phyloP scores from a whole-genome alignment of 225 moss, liverwort and hornwort genomes.

The Physcomitrellopsis africana region DNA sequence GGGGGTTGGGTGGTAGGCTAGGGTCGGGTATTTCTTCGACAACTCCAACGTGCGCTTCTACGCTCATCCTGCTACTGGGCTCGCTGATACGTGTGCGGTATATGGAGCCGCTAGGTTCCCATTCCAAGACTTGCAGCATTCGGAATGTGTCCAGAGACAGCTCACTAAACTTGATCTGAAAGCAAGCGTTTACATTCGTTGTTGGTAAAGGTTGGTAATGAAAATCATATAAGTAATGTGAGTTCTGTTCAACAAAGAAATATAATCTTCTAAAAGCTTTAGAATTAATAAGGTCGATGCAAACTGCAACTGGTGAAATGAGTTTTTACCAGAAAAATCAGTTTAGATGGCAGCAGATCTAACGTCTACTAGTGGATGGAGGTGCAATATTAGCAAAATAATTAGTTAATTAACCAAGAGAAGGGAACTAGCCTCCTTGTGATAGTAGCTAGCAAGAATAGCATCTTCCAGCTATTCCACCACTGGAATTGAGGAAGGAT shows the following conservation, averaged over 20 bases:
- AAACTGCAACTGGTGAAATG: too few relatives aligned
- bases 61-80: constrained; percentile 48
- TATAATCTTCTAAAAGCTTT: too few relatives aligned
- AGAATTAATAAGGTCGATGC: too few relatives aligned
- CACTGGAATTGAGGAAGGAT: constrained; percentile 59
- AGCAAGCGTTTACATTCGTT: background rate
- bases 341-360: too few relatives aligned
- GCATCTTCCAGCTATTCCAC: constrained; percentile 76
- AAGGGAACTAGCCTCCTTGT: constrained; percentile 66
- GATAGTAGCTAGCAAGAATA: constrained; percentile 94
- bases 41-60: constrained; percentile 51
- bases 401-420: background rate
- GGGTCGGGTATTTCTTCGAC: constrained; percentile 89
- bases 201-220: too few relatives aligned
- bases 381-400: background rate
- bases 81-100: constrained; percentile 75
- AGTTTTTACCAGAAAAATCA: too few relatives aligned
- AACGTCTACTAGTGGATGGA: background rate
- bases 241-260: too few relatives aligned
- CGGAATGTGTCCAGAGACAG: constrained; percentile 91
- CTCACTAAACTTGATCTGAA: constrained; percentile 94
- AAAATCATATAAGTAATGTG: too few relatives aligned
- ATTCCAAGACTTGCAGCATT: constrained; percentile 95
- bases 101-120: constrained; percentile 89
- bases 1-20: constrained; percentile 89